Conservation (phyloP, 306 rosid genomes). For the Vigna mungo region DNA sequence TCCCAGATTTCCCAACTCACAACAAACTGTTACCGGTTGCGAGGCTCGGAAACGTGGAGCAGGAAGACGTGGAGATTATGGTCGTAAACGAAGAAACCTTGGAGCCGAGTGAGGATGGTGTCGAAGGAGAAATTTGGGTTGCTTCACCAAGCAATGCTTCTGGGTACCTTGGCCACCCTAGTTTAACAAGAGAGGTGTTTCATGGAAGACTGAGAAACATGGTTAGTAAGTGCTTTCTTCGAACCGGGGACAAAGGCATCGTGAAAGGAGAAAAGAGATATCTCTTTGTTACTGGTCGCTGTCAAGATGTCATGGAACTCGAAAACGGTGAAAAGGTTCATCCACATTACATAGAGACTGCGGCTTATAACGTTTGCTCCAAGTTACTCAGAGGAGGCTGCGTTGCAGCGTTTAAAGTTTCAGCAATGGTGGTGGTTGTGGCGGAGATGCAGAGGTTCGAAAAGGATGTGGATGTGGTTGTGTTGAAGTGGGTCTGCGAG, state of each 20-base stretch:
- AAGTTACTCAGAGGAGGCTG: conserved; percentile 73
- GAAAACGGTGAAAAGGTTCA: conserved; percentile 54
- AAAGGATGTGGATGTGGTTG: conserved; percentile 30
- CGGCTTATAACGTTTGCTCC: conserved; percentile 55
- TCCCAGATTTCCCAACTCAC: conserved; percentile 60
- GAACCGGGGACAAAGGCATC: conserved; percentile 79
- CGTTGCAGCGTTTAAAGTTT: conserved; percentile 58
- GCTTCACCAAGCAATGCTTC: conserved; percentile 83
- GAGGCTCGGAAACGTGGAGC: conserved; percentile 48
- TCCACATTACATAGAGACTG: conserved; percentile 71
- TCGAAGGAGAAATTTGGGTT: conserved; percentile 90
- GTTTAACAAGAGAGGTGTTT: conserved; percentile 63
- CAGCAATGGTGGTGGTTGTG: conserved; percentile 48
- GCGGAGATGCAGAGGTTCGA: conserved; percentile 63
- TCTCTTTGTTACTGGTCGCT: conserved; percentile 75
- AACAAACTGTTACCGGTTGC: conserved; percentile 73
- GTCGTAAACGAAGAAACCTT: conserved; percentile 68
- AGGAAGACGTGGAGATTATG: conserved; percentile 65
- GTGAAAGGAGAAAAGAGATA: conserved; percentile 65
- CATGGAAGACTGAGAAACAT: conserved; percentile 53
- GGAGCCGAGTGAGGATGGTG: conserved; percentile 71
- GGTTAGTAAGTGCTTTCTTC: conserved; percentile 53
- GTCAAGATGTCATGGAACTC: conserved; percentile 58
- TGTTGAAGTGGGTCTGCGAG: conserved; percentile 55
- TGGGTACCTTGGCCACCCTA: conserved; percentile 75